A percentile compares a stretch with the other conserved stretches of the same genome.
phyloP scores from a whole-genome alignment of 352 stramenopile species.

The Phytophthora chlamydospora region DNA sequence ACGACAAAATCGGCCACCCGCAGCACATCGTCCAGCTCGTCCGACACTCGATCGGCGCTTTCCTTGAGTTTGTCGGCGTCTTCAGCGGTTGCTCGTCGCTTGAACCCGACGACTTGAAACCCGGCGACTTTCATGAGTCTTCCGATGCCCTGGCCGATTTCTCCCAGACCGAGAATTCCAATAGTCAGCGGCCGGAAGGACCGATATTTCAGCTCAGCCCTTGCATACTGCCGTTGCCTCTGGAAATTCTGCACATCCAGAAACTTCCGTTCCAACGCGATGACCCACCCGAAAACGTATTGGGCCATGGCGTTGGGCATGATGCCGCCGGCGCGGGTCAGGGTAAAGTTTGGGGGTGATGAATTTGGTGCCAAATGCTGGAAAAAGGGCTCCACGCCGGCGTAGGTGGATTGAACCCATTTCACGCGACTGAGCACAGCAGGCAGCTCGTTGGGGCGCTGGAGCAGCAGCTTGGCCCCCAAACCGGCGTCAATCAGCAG shows the following conservation, averaged over 20 bases:
- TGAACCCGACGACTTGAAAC: conserved; percentile 74
- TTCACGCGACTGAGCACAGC: conserved; percentile 38
- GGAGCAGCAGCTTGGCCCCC: conserved; percentile 35
- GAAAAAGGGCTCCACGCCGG: conserved; percentile 52
- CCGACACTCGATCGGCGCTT: conserved; percentile 51
- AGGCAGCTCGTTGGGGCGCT: conserved; percentile 7
- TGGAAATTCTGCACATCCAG: conserved; percentile 44
- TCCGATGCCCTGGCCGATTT: conserved; percentile 68
- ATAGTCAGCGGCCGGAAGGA: conserved; percentile 49
- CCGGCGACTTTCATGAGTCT: conserved; percentile 50
- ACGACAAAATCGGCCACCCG: conserved; percentile 76
- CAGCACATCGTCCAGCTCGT: conserved; percentile 56
- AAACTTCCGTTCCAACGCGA: conserved; percentile 49
- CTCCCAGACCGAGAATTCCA: conserved; percentile 60
- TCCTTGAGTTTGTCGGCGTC: conserved; percentile 6
- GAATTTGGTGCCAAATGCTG: conserved; percentile 11
- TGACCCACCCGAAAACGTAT: conserved; percentile 55
- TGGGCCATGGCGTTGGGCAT: conserved; percentile 53
- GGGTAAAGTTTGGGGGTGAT: conserved; percentile 33
- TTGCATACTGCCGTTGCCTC: conserved; percentile 33
- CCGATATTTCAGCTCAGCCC: conserved; percentile 35
- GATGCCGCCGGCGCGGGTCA: conserved; percentile 54
- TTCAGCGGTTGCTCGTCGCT: conserved; percentile 39
- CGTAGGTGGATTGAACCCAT: conserved; percentile 62
- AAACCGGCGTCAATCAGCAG: conserved; percentile 42